phyloP scores from a whole-genome alignment of 1,139 yeast genomes.

The Kodamaea derodonti region DNA sequence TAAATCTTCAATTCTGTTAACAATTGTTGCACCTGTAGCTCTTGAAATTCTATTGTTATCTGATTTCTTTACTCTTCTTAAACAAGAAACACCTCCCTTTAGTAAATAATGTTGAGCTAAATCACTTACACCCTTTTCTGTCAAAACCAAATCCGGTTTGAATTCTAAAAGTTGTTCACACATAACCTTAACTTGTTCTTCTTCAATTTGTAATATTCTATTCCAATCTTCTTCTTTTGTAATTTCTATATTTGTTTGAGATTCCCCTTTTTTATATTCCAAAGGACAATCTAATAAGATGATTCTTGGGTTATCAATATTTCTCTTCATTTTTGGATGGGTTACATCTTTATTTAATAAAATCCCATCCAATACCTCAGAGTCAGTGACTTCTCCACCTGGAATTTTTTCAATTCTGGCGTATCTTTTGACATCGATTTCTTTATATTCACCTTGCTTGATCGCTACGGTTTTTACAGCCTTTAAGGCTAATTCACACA shows the following conservation, averaged over 20 bases:
- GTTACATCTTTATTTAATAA: slow-evolving; percentile 93
- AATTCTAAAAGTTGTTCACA: slow-evolving; percentile 83
- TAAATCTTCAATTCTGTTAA: slow-evolving; percentile 91
- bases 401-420: slow-evolving; percentile 94
- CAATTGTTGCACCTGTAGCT: slow-evolving; percentile 97
- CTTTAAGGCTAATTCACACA: slow-evolving; percentile 84
- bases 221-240: slow-evolving; percentile 97
- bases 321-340: slow-evolving; percentile 95
- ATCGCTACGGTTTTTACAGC: slow-evolving; percentile 84
- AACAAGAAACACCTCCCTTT: slow-evolving; percentile 89
- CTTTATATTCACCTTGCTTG: slow-evolving; percentile 67
- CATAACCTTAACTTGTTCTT: slow-evolving; percentile 87
- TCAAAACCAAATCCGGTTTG: slow-evolving; percentile 91
- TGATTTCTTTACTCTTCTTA: slow-evolving; percentile 92
- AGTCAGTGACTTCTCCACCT: slow-evolving; percentile 93
- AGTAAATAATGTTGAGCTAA: slow-evolving; percentile 94
- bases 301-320: slow-evolving; percentile 83
- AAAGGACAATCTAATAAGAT: slow-evolving; percentile 91
- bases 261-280: slow-evolving; percentile 98
- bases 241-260: slow-evolving; percentile 96
- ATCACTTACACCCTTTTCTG: slow-evolving; percentile 98
- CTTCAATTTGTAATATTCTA: slow-evolving; percentile 92
- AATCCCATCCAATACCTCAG: slow-evolving; percentile 85
- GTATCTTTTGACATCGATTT: slow-evolving; percentile 90
- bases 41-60: slow-evolving; percentile 97